phyloP scores from a whole-genome alignment of 2,329 filamentous ascomycete species.

The Arthrobotrys megalospora region DNA sequence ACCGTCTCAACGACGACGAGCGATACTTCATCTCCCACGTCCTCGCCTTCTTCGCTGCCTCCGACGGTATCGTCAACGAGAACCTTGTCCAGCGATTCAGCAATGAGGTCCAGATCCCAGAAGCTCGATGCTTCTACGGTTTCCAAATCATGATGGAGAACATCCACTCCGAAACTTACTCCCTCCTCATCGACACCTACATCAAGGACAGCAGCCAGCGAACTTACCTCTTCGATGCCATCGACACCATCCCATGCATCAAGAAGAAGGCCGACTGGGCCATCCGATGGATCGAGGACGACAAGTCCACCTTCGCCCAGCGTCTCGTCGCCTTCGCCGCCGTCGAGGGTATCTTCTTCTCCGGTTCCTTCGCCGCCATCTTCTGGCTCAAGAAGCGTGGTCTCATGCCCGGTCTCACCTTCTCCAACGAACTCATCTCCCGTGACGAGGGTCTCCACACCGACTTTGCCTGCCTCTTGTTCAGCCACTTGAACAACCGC shows the following conservation, averaged over 20 bases:
- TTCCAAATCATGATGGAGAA: slow-evolving; percentile 99
- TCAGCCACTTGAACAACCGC: slow-evolving; percentile 96
- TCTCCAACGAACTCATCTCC: slow-evolving; percentile 99
- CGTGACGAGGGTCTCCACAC: slow-evolving; percentile 99
- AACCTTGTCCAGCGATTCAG: slow-evolving; percentile 99
- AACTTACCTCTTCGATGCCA: slow-evolving; percentile 95
- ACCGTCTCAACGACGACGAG: slow-evolving; percentile 95
- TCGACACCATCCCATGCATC: slow-evolving; percentile 99
- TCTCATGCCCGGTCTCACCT: slow-evolving; percentile 97
- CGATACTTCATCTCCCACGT: slow-evolving; percentile 99
- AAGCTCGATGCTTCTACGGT: slow-evolving; percentile 99
- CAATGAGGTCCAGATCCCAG: slow-evolving; percentile 94
- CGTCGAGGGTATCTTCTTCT: slow-evolving; percentile 99
- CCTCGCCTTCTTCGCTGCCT: slow-evolving; percentile 98
- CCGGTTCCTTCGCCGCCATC: slow-evolving; percentile 96
- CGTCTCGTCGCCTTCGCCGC: slow-evolving; percentile 97
- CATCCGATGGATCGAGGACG: slow-evolving; percentile 92
- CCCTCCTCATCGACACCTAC: slow-evolving; percentile 97
- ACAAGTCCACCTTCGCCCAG: slow-evolving; percentile 93
- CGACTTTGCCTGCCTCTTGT: slow-evolving; percentile 96
- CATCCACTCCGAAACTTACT: slow-evolving; percentile 99
- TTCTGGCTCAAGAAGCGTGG: slow-evolving; percentile 99
- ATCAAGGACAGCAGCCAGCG: slow-evolving; percentile 98
- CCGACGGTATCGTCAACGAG: slow-evolving; percentile 99
- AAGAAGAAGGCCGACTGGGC: slow-evolving; percentile 99